phyloP scores from a whole-genome alignment of 306 rosid species.

The Lablab purpureus region DNA sequence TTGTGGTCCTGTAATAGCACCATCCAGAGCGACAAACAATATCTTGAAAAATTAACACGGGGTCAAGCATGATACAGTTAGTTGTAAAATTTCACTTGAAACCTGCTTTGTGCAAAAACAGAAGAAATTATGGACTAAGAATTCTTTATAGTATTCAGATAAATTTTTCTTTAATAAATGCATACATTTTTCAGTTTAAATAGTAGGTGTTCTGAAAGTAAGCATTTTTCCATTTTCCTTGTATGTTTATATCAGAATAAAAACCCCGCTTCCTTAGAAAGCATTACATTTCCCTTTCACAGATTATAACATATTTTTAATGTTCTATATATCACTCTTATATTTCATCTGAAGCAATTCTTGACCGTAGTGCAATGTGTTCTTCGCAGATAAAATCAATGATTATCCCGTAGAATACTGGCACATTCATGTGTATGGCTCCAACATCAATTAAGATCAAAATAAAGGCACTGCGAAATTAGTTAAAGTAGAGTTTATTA shows the following conservation, averaged over 20 bases:
- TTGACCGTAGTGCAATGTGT: not conserved
- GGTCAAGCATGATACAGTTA: not conserved
- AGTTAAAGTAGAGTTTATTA: conserved; percentile 11
- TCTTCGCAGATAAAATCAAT: not conserved
- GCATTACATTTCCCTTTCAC: not conserved
- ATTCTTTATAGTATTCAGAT: not conserved
- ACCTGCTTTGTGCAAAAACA: not conserved
- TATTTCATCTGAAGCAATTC: not conserved
- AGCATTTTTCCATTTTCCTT: not conserved
- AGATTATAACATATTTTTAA: not conserved
- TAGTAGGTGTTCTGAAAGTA: not conserved
- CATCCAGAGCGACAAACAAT: not conserved
- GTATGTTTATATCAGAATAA: not conserved
- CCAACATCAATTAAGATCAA: not conserved
- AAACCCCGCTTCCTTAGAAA: not conserved
- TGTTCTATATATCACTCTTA: not conserved
- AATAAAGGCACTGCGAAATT: not conserved
- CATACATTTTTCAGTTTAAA: not conserved
- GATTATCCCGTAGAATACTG: not conserved
- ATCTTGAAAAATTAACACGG: not conserved
- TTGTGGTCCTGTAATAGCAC: not conserved
- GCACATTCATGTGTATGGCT: not conserved
- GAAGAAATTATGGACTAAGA: not conserved
- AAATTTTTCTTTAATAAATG: not conserved
- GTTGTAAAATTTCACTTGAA: not conserved